A percentile compares a stretch with the other conserved stretches of the same genome.
phyloP scores from a whole-genome alignment of 2,329 filamentous ascomycete species.

The Aspergillus sp. region DNA sequence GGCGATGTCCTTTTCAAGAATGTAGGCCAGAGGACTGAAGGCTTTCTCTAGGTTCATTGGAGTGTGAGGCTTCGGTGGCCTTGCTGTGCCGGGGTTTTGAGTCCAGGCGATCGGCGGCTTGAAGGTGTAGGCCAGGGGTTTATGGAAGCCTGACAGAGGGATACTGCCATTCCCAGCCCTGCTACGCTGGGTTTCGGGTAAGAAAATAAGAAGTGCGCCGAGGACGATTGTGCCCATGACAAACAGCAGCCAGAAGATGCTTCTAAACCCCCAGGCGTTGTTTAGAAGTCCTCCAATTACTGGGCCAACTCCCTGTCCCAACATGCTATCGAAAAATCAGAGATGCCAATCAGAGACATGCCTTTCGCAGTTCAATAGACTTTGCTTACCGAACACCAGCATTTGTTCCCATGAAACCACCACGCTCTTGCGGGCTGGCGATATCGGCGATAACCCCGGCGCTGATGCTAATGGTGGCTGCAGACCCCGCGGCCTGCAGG shows the following conservation, averaged over 20 bases:
- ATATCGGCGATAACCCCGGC: constrained; percentile 46
- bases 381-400: constrained; percentile 26
- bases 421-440: constrained; percentile 37
- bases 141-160: constrained; percentile 39
- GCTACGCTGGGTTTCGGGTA: constrained; percentile 42
- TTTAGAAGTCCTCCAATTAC: constrained; percentile 42
- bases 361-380: neutral
- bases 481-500: constrained; percentile 8
- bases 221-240: constrained; percentile 36
- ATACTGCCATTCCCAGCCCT: constrained; percentile 43
- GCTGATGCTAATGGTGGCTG: constrained; percentile 20
- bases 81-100: neutral
- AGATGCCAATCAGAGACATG: neutral
- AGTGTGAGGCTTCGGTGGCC: neutral
- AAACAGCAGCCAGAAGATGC: constrained; percentile 46
- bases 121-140: constrained; percentile 38
- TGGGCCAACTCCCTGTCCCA: constrained; percentile 48
- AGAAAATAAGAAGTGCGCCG: constrained; percentile 40
- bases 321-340: constrained; percentile 34
- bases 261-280: constrained; percentile 38
- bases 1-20: constrained; percentile 50
- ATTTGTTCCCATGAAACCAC: constrained; percentile 39
- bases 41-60: constrained; percentile 34
- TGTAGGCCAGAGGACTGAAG: constrained; percentile 40
- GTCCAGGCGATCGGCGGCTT: constrained; percentile 6